Base-by-base conservation (phyloP, 352 stramenopile species). In the Phytophthora sp. region DNA sequence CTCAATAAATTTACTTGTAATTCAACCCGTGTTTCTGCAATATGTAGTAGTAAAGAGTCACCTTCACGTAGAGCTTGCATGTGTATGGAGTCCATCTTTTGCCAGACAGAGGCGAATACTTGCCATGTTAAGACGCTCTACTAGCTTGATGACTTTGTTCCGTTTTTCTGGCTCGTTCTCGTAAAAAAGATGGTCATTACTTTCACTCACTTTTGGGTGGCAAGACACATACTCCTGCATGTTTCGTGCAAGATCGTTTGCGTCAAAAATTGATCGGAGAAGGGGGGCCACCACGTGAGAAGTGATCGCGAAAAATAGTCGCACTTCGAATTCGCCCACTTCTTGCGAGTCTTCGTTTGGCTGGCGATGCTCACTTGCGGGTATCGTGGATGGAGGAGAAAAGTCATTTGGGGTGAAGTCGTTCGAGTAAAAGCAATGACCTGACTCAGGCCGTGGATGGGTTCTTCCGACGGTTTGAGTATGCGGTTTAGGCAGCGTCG, bases 181-280 rank as follows among this genome's bases (percentile, higher is more conserved):
- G 18, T 48, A 27, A 20, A 75, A 75, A 18, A 72, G 51, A 26
- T 75, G 61, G 5, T n/a, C 45, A 20, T 32, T 43, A 15, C 32
- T 51, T 4, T 30, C 28, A 11, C 27, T 17, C 11, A 69, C 55
- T 4, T 61, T 62, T 12, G 52, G 67, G 23, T 58, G 34, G n/a
- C 34, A 31, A 12, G 56, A 60, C 38, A 62, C 52, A 27, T 76
- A 76, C 17, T 68, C 54, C 27, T 63, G 61, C 66, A 74, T 62
- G 28, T 48, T 58, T 17, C 60, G 54, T 11, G 60, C 43, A 8
- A 74, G 50, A 27, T 60, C 49, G 24, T 45, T 43, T 17, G 48
- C 28, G 21, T 67, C 49, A 28, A 53, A 70, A 31, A 69, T 45
- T 0, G 66, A 58, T 28, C 56, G 54, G 2, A 74, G 38, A 9